A percentile compares a stretch with the other conserved stretches of the same genome.
Conservation (phyloP, 2,329 filamentous ascomycete species). For the Aulographum hederae region DNA sequence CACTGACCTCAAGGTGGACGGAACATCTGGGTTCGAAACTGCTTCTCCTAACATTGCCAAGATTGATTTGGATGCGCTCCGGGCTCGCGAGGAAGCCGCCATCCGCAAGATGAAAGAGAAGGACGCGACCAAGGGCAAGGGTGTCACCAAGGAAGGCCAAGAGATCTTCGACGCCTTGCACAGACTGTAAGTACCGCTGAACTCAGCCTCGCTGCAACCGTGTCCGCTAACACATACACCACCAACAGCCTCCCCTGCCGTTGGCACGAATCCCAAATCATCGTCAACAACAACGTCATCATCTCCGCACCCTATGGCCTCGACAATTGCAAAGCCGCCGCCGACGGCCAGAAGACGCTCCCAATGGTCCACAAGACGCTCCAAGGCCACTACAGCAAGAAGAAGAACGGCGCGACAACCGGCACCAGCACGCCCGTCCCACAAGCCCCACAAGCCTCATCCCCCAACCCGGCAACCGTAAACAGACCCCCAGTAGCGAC, state of each 20-base stretch:
- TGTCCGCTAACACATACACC: too few species aligned
- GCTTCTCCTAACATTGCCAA: slow-evolving; percentile 25
- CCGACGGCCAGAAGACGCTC: slow-evolving; percentile 23
- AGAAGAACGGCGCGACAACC: slow-evolving; percentile 13
- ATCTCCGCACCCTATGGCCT: slow-evolving; percentile 38
- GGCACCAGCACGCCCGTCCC: neutral
- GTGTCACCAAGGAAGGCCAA: slow-evolving; percentile 41
- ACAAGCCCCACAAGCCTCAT: neutral
- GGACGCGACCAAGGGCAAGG: slow-evolving; percentile 39
- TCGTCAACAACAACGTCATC: slow-evolving; percentile 41
- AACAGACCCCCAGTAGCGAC: slow-evolving; percentile 6
- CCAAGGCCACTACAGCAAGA: slow-evolving; percentile 25
- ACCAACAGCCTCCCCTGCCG: slow-evolving; percentile 32
- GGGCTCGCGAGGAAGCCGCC: slow-evolving; percentile 35
- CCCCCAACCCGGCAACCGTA: neutral
- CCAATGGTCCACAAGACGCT: slow-evolving; percentile 26
- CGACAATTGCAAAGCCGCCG: slow-evolving; percentile 31
- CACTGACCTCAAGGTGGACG: slow-evolving; percentile 13
- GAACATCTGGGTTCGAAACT: slow-evolving; percentile 25
- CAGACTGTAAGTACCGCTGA: slow-evolving; percentile 27
- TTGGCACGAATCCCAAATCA: slow-evolving; percentile 40
- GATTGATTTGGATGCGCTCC: slow-evolving; percentile 36
- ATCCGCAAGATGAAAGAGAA: slow-evolving; percentile 37
- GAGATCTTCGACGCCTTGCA: slow-evolving; percentile 44
- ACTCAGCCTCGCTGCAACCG: neutral